Conservation (phyloP, 768 basidiomycete species). For the Kwoniella shandongensis region DNA sequence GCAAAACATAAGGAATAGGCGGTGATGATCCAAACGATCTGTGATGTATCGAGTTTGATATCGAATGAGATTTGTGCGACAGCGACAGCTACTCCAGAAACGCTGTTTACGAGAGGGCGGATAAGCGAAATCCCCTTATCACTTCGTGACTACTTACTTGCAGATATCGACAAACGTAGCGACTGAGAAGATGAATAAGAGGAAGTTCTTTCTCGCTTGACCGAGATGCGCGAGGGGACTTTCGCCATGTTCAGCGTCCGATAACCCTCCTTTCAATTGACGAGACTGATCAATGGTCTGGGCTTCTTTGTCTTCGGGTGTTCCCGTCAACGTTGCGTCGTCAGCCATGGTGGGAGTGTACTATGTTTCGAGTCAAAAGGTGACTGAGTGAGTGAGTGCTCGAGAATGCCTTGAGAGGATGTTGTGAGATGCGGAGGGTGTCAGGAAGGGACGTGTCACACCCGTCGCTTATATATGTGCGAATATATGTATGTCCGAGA, state of each 20-base stretch:
- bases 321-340: too few species aligned
- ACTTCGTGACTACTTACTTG: constrained; percentile 12
- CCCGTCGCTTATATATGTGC: too few species aligned
- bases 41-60: constrained; percentile 30
- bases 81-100: constrained; percentile 43
- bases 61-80: constrained; percentile 40
- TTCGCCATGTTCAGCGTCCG: constrained; percentile 7
- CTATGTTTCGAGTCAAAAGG: too few species aligned
- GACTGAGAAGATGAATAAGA: constrained; percentile 28
- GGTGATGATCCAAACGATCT: constrained; percentile 47
- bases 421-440: too few species aligned
- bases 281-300: background rate
- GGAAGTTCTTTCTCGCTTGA: constrained; percentile 24
- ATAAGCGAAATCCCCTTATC: background rate
- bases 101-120: too few species aligned
- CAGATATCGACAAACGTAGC: constrained; percentile 33
- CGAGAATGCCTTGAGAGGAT: too few species aligned
- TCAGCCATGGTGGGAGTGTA: too few species aligned
- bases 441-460: too few species aligned
- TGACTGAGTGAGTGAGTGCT: too few species aligned
- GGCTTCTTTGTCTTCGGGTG: background rate
- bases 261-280: constrained; percentile 2
- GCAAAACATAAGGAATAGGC: constrained; percentile 36
- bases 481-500: too few species aligned
- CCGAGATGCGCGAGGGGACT: constrained; percentile 23